Percentiles rank a stretch among this genome's conserved stretches.
These are phyloP conservation scores for Beauveria australis DNA, from an alignment of 2,329 filamentous ascomycete species.

Conservation along the genomic window DNA sequence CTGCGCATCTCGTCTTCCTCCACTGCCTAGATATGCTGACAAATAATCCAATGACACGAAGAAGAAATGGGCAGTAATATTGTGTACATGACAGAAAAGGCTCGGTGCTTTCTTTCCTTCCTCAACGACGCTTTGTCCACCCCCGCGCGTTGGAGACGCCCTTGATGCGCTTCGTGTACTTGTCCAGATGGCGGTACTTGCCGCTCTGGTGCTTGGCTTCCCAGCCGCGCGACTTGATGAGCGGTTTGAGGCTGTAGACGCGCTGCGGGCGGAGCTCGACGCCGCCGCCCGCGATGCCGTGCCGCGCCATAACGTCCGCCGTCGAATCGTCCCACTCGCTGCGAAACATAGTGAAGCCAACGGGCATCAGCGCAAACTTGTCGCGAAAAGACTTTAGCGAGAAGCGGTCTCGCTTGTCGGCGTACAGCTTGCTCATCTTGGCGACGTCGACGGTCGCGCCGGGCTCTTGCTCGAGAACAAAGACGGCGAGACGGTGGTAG, in stretches of 20 bases:
- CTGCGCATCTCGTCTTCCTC: neutral
- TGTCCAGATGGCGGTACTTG: slow-evolving; percentile 58
- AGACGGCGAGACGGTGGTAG: slow-evolving; percentile 81
- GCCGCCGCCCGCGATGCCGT: slow-evolving; percentile 66
- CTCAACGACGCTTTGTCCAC: slow-evolving; percentile 32
- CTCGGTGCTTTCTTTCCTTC: neutral
- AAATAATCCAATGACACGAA: neutral
- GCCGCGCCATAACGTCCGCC: slow-evolving; percentile 75
- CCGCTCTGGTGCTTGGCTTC: slow-evolving; percentile 56
- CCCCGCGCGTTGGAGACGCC: slow-evolving; percentile 34
- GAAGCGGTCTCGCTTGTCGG: slow-evolving; percentile 54
- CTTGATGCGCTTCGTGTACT: slow-evolving; percentile 53
- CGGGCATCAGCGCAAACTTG: slow-evolving; percentile 59
- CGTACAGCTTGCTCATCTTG: slow-evolving; percentile 45
- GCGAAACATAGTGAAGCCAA: slow-evolving; percentile 84
- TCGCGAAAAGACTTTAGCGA: slow-evolving; percentile 66
- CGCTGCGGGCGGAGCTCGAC: slow-evolving; percentile 78
- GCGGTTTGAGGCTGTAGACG: slow-evolving; percentile 58
- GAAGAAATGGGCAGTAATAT: neutral
- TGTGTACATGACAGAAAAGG: neutral
- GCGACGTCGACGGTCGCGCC: slow-evolving; percentile 47
- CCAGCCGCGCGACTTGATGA: slow-evolving; percentile 55
- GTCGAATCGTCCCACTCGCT: slow-evolving; percentile 84
- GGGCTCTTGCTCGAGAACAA: slow-evolving; percentile 71
- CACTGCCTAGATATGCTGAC: neutral